Percentiles rank a stretch among this genome's conserved stretches.
These are phyloP conservation scores for Amanita inopinata DNA, from an alignment of 768 basidiomycete species.

Conservation along the genomic window DNA sequence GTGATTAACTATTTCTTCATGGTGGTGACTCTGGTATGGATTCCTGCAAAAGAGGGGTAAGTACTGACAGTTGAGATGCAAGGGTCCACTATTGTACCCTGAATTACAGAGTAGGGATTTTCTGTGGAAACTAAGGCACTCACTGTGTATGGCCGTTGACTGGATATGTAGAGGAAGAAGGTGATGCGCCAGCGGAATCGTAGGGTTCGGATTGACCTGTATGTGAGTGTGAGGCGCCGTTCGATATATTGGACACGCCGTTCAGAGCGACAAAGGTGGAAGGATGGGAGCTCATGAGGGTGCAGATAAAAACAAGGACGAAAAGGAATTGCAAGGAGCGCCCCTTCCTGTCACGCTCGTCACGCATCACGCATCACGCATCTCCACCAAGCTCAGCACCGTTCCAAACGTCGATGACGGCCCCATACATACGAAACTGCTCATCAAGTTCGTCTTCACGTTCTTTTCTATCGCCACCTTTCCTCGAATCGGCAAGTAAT, in stretches of 20 bases:
- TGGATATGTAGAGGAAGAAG: constrained; percentile 33
- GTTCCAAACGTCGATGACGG: constrained; percentile 10
- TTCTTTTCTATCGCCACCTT: constrained; percentile 7
- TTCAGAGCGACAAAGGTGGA: constrained; percentile 23
- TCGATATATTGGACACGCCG: constrained; percentile 39
- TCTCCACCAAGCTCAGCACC: constrained; percentile 9
- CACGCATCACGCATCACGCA: constrained; percentile 7
- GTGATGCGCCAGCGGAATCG: constrained; percentile 24
- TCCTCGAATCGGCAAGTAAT: constrained; percentile 13
- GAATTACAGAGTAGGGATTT: too few relatives aligned
- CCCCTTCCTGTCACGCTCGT: neutral
- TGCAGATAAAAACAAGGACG: neutral
- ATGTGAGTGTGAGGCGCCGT: constrained; percentile 36
- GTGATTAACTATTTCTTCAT: constrained; percentile 71
- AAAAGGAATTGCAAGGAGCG: neutral
- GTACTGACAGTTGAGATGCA: constrained; percentile 3
- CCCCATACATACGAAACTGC: constrained; percentile 12
- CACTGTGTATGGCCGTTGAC: constrained; percentile 54
- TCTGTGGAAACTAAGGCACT: too few relatives aligned
- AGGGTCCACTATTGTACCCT: too few relatives aligned
- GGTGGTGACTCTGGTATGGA: constrained; percentile 52
- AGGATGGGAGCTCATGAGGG: constrained; percentile 6
- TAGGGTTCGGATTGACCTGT: constrained; percentile 26
- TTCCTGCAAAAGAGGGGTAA: constrained; percentile 18
- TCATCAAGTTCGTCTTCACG: constrained; percentile 13